Evolutionary conservation across 306 rosid species (phyloP), one percentile per base, ranked within the genome.

Genomic region (Ammopiptanthus mongolicus): DNA sequence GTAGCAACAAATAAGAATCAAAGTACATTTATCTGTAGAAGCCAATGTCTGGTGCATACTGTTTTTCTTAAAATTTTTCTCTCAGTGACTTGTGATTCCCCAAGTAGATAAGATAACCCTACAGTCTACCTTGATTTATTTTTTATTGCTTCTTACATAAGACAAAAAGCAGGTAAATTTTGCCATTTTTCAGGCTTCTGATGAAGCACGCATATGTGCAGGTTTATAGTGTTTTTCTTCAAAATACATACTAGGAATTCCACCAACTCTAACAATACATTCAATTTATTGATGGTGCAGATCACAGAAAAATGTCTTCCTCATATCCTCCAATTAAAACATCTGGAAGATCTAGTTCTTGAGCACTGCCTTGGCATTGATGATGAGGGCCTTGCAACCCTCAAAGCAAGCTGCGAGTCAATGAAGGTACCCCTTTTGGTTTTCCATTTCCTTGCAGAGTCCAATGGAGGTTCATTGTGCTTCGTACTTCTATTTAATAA

Each of bases 351-450:
- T 78, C 84, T 92, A 90, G 74, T 78, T 56, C 82, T 92, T 31
- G 96, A 90, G 84, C 94, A 89, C 62, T 92, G 97, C 84, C 81
- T 85, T 71, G 88, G 94, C 53, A 83, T 92, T 29, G 88, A 90
- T 39, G 91, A 87, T 65, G 85, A 83, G 68, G 82, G 85, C 83
- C 91, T 90, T 80, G 78, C 78, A n/a, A 62, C 50, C 69, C 72
- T 92, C 69, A 78, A 84, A 83, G 59, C 57, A 73, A 83, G 80
- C 69, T 88, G 90, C 88, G 83, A 79, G 78, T 85, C 96, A 37
- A 69, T 92, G 50, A 92, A 87, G 97, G 96, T 90, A 85, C 17
- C 17, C 47, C 15, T 62, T 78, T 46, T 21, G 56, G 9, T 19
- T 71, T 51, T 69, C 46, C 48, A 50, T 41, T 62, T 22, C 61